phyloP scores from a whole-genome alignment of 441 rosid species.

The Populus tomentosa region DNA sequence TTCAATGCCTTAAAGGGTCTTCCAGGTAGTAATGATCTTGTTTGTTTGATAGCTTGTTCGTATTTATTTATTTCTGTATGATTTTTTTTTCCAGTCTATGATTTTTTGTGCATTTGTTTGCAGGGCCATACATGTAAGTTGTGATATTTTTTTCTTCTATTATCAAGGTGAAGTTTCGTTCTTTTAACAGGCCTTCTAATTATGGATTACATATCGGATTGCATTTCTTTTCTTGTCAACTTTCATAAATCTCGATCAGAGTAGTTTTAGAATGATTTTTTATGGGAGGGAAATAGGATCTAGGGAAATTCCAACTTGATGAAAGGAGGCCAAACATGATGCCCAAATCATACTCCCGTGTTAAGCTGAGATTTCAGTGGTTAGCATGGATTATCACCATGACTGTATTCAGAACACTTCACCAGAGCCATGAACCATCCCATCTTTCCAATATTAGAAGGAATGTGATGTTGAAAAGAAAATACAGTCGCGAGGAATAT shows the following conservation, averaged over 20 bases:
- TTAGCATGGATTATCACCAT: neutral
- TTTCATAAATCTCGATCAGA: neutral
- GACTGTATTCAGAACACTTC: neutral
- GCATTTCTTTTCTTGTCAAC: neutral
- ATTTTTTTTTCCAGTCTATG: neutral
- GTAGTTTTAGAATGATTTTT: no score
- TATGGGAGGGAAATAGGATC: neutral
- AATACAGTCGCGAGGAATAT: neutral
- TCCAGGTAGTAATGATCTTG: conserved; percentile 50
- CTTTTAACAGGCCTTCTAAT: neutral
- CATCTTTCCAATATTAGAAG: neutral
- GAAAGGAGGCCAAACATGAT: neutral
- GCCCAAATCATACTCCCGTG: neutral
- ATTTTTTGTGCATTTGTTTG: conserved; percentile 20
- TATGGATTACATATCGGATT: neutral
- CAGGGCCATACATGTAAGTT: conserved; percentile 98
- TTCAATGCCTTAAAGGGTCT: conserved; percentile 91
- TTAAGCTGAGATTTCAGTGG: neutral
- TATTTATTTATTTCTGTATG: neutral
- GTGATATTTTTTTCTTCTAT: neutral
- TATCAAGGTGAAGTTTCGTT: neutral
- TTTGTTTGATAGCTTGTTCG: neutral
- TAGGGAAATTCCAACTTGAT: neutral
- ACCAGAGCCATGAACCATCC: neutral
- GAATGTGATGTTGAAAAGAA: no score